These are phyloP conservation scores for Metarhizium rileyi DNA, from an alignment of 2,329 filamentous ascomycete species.

Conservation along the genomic window DNA sequence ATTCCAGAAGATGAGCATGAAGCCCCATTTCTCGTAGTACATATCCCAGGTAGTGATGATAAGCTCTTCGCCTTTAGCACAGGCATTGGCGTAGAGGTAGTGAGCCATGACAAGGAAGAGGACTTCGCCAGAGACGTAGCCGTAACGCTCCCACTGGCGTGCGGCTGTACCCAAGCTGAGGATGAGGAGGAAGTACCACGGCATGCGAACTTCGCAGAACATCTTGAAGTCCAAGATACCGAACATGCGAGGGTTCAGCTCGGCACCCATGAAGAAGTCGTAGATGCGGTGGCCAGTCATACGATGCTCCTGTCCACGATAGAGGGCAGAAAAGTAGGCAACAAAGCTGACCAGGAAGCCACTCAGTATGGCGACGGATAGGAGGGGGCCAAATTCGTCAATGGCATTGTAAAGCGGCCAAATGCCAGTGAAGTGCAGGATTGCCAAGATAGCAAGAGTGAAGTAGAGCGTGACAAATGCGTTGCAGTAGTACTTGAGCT, in stretches of 20 bases:
- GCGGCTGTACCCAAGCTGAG: constrained; percentile 66
- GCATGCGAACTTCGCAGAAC: constrained; percentile 89
- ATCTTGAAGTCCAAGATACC: constrained; percentile 84
- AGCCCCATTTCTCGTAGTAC: constrained; percentile 95
- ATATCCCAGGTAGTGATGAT: constrained; percentile 89
- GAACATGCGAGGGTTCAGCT: constrained; percentile 83
- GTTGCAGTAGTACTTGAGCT: constrained; percentile 91
- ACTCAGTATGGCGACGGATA: constrained; percentile 87
- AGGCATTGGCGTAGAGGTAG: constrained; percentile 86
- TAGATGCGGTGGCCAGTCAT: constrained; percentile 80
- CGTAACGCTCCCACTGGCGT: constrained; percentile 75
- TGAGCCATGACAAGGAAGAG: constrained; percentile 80
- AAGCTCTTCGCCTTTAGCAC: constrained; percentile 83
- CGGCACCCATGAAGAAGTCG: constrained; percentile 86
- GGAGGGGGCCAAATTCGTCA: constrained; percentile 87
- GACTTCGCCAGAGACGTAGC: constrained; percentile 79
- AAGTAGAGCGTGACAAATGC: constrained; percentile 80
- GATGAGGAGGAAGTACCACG: constrained; percentile 84
- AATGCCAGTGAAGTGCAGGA: constrained; percentile 69
- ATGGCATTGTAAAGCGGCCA: constrained; percentile 89
- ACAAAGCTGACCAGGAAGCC: constrained; percentile 75
- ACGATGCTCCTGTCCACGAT: constrained; percentile 74
- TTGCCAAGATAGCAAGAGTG: constrained; percentile 62
- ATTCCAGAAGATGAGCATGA: constrained; percentile 99
- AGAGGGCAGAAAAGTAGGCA: constrained; percentile 77